Conservation (phyloP, 202 grass and related monocot genomes). For the Alloteropsis angusta region DNA sequence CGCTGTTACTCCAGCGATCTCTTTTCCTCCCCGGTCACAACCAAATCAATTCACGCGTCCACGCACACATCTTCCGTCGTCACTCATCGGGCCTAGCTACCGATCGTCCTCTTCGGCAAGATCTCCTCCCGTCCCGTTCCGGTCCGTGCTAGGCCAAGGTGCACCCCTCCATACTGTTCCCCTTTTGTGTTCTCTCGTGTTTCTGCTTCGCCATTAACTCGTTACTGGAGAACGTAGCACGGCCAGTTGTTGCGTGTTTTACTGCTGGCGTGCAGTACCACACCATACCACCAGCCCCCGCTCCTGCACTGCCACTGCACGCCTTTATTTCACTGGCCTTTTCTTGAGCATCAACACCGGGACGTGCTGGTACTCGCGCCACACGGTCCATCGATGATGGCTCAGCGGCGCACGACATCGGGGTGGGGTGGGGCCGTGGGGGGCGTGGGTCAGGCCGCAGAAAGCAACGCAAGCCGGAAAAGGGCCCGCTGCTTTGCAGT, state of each 20-base stretch:
- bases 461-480: background rate
- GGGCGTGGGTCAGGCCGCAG: background rate
- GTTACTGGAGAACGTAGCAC: background rate
- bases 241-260: background rate
- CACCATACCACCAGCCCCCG: background rate
- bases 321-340: background rate
- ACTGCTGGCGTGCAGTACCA: background rate
- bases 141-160: background rate
- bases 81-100: background rate
- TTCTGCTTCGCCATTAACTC: background rate
- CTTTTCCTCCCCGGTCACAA: background rate
- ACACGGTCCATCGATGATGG: background rate
- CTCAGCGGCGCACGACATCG: background rate
- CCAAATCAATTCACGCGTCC: too few species aligned
- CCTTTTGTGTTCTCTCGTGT: background rate
- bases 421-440: too few species aligned
- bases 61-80: too few species aligned
- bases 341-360: background rate
- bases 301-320: background rate
- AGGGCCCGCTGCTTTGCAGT: background rate
- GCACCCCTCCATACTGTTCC: too few species aligned
- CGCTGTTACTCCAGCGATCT: background rate
- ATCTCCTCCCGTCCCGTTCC: background rate
- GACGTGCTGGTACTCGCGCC: background rate
- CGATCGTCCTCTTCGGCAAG: background rate